phyloP scores from a whole-genome alignment of 2,329 filamentous ascomycete genomes.

The Neopestalotiopsis clavispora region DNA sequence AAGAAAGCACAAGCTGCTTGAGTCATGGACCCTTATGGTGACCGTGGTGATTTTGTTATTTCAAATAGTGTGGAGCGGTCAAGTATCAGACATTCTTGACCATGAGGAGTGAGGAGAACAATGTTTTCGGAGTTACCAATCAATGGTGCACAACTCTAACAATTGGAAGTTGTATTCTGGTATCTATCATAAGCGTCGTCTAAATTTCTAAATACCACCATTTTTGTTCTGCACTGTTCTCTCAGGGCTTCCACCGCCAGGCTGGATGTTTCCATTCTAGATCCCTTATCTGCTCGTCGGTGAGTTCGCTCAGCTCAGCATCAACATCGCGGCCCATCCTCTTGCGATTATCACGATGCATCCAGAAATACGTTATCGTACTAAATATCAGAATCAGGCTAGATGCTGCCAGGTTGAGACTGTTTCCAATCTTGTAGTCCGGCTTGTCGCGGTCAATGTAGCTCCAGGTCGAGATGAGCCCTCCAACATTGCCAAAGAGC shows the following conservation, averaged over 20 bases:
- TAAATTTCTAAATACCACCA: background rate
- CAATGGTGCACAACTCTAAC: too few relatives aligned
- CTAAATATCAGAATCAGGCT: conserved; percentile 55
- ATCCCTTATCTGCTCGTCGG: conserved; percentile 54
- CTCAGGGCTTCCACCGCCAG: conserved; percentile 59
- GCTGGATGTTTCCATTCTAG: conserved; percentile 66
- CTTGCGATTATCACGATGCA: conserved; percentile 63
- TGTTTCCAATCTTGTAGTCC: conserved; percentile 73
- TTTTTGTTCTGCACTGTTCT: background rate
- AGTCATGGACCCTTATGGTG: too few relatives aligned
- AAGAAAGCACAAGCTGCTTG: conserved; percentile 19
- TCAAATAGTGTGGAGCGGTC: too few relatives aligned
- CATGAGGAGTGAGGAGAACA: too few relatives aligned
- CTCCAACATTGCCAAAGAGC: conserved; percentile 77
- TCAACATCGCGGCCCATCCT: conserved; percentile 56
- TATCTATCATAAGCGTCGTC: background rate
- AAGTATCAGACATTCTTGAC: too few relatives aligned
- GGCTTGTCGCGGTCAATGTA: conserved; percentile 68
- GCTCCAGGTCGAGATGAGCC: conserved; percentile 68
- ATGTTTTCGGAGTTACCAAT: too few relatives aligned
- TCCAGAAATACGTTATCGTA: conserved; percentile 59
- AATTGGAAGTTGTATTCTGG: background rate
- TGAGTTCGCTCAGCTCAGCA: conserved; percentile 55
- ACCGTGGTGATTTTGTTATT: too few relatives aligned
- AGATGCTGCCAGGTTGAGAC: conserved; percentile 66